phyloP scores from a whole-genome alignment of 306 rosid species.

The Fragaria vesca region DNA sequence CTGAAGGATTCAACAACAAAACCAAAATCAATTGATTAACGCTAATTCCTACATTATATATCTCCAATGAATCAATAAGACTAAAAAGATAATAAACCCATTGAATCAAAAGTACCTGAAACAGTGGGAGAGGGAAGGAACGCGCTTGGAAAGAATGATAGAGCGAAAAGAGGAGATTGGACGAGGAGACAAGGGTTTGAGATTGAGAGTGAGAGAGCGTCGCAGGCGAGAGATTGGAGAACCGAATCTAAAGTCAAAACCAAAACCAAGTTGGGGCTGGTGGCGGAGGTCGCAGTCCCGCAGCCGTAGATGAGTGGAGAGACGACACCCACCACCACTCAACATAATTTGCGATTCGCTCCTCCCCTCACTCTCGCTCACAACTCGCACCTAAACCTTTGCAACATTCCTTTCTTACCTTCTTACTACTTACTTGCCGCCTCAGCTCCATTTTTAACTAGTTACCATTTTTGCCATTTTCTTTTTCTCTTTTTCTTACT shows the following conservation, averaged over 20 bases:
- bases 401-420: neutral
- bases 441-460: neutral
- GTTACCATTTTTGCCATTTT: neutral
- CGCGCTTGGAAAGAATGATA: conserved; percentile 36
- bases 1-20: neutral
- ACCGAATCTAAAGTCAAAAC: conserved; percentile 27
- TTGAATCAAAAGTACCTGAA: conserved; percentile 44
- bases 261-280: conserved; percentile 18
- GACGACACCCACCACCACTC: conserved; percentile 34
- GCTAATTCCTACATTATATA: neutral
- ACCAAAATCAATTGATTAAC: neutral
- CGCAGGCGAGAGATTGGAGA: conserved; percentile 34
- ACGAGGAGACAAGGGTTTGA: conserved; percentile 14
- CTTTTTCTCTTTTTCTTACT: too few species aligned
- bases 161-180: conserved; percentile 21
- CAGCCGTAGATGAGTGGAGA: conserved; percentile 51
- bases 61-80: neutral
- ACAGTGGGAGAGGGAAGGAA: conserved; percentile 43
- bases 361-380: neutral
- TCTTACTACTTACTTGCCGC: neutral
- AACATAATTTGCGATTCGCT: conserved; percentile 16
- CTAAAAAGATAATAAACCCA: neutral
- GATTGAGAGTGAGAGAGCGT: conserved; percentile 27
- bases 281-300: conserved; percentile 45
- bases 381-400: neutral